These are phyloP conservation scores for Petunia secreta DNA, from an alignment of 257 asterid species.

Conservation along the genomic window DNA sequence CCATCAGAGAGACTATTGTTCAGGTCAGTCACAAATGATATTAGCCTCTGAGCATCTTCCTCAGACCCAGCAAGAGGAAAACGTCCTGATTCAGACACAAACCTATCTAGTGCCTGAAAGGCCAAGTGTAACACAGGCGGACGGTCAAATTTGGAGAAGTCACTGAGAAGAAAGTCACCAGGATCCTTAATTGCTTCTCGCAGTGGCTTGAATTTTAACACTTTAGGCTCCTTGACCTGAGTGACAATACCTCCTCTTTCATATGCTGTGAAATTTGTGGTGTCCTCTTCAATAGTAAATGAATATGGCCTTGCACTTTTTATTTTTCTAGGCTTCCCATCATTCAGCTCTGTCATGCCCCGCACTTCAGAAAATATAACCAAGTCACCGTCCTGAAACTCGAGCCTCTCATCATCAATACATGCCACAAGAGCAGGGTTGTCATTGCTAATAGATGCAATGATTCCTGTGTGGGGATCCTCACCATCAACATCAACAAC, in stretches of 20 bases:
- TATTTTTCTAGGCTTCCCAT: constrained; percentile 86
- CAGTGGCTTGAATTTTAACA: constrained; percentile 79
- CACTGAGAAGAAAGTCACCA: constrained; percentile 89
- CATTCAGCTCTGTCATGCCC: constrained; percentile 92
- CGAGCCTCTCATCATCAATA: constrained; percentile 95
- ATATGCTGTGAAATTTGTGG: constrained; percentile 65
- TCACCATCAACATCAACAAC: constrained; percentile 91
- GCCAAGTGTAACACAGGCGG: constrained; percentile 94
- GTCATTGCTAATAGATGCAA: constrained; percentile 86
- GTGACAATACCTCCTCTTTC: constrained; percentile 94
- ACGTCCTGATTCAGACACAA: constrained; percentile 63
- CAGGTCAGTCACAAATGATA: constrained; percentile 60
- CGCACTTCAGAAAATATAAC: constrained; percentile 84
- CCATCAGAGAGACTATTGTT: constrained; percentile 68
- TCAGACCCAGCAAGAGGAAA: constrained; percentile 85
- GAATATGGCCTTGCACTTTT: constrained; percentile 74
- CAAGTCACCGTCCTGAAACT: constrained; percentile 90
- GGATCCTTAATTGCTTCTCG: constrained; percentile 79
- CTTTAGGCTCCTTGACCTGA: constrained; percentile 88
- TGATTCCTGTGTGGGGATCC: constrained; percentile 91
- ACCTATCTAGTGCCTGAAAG: constrained; percentile 77
- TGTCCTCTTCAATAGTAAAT: constrained; percentile 84
- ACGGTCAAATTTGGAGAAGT: constrained; percentile 88
- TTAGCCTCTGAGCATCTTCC: constrained; percentile 84
- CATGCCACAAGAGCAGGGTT: constrained; percentile 89